Evolutionary conservation across 306 rosid genomes (phyloP).

Genomic region (Lupinus albus): DNA sequence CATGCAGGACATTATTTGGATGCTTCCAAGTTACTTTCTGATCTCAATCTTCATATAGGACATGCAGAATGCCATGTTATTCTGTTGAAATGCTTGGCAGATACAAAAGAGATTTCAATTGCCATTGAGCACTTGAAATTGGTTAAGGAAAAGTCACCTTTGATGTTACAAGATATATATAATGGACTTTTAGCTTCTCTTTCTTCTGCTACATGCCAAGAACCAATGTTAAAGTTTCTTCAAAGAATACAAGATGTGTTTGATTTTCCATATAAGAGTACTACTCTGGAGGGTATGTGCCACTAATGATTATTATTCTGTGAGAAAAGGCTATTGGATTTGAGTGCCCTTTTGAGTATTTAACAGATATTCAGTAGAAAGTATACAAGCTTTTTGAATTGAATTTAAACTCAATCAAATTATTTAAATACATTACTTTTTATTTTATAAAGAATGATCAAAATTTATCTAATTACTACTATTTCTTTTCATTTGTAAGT

Average conservation of each 20-base stretch:
- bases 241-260: slow-evolving; percentile 50
- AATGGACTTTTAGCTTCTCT: slow-evolving; percentile 64
- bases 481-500: too few relatives aligned
- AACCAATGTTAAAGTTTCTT: slow-evolving; percentile 60
- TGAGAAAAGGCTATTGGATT: slow-evolving; percentile 11
- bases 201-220: slow-evolving; percentile 60
- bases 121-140: slow-evolving; percentile 67
- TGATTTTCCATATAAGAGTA: slow-evolving; percentile 37
- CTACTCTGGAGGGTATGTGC: slow-evolving; percentile 36
- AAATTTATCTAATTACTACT: too few relatives aligned
- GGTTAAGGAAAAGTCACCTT: slow-evolving; percentile 60
- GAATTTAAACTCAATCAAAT: too few relatives aligned
- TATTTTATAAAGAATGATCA: too few relatives aligned
- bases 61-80: slow-evolving; percentile 56
- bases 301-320: background rate
- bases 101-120: slow-evolving; percentile 57
- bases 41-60: slow-evolving; percentile 49
- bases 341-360: too few relatives aligned
- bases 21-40: slow-evolving; percentile 70
- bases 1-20: slow-evolving; percentile 63
- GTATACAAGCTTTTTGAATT: too few relatives aligned
- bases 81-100: slow-evolving; percentile 66
- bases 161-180: slow-evolving; percentile 53
- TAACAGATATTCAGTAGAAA: too few relatives aligned
- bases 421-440: too few relatives aligned